Conservation (phyloP, 2,329 filamentous ascomycete species). For the Pezicula carpinea region DNA sequence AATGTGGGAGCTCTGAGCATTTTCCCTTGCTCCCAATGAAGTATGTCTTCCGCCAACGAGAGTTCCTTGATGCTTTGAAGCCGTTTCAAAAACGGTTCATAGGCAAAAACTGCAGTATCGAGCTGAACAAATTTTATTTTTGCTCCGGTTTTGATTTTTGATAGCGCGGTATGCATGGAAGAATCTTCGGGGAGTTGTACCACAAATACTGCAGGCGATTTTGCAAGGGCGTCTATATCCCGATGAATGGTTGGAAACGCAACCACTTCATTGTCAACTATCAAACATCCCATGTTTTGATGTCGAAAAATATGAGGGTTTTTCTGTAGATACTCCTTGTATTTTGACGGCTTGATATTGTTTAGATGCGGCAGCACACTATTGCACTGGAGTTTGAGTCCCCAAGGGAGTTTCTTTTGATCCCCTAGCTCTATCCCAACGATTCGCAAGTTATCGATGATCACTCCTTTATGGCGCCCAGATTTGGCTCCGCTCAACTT, state of each 20-base stretch:
- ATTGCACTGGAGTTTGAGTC: constrained; percentile 36
- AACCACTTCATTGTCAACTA: constrained; percentile 45
- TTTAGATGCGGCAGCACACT: constrained; percentile 41
- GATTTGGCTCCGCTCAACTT: constrained; percentile 44
- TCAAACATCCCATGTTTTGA: constrained; percentile 56
- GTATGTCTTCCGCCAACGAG: constrained; percentile 49
- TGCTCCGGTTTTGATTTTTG: constrained; percentile 32
- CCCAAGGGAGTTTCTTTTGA: constrained; percentile 26
- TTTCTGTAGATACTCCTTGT: constrained; percentile 41
- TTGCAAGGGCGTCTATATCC: constrained; percentile 40
- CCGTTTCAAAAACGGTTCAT: constrained; percentile 59
- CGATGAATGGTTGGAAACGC: constrained; percentile 57
- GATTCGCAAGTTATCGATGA: constrained; percentile 29
- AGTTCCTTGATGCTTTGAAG: constrained; percentile 52
- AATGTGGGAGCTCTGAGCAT: constrained; percentile 10
- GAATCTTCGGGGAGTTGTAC: constrained; percentile 45
- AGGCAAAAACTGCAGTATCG: constrained; percentile 63
- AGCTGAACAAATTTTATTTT: constrained; percentile 51
- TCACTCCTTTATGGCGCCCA: constrained; percentile 33
- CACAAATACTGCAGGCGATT: constrained; percentile 40
- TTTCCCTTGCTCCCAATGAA: constrained; percentile 31
- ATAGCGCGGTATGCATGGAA: constrained; percentile 42
- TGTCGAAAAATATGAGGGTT: constrained; percentile 51
- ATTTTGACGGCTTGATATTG: constrained; percentile 22
- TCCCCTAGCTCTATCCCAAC: constrained; percentile 13